These are phyloP conservation scores for Tricholomella constricta DNA, from an alignment of 768 basidiomycete genomes.

Conservation along the genomic window DNA sequence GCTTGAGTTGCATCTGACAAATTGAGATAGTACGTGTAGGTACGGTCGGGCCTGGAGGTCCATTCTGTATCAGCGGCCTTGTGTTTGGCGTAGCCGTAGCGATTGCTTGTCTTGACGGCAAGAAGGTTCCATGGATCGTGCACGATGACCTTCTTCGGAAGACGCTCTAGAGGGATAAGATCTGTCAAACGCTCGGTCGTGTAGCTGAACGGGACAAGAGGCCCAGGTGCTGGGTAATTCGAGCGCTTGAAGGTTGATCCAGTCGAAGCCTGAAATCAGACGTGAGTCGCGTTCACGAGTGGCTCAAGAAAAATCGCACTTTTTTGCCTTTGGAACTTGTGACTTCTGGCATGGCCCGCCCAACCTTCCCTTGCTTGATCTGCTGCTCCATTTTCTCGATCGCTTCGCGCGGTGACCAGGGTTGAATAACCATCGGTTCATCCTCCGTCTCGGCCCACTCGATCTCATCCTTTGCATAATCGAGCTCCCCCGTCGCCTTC, in stretches of 20 bases:
- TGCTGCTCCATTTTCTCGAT: constrained; percentile 8
- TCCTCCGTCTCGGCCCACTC: constrained; percentile 36
- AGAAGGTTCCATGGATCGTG: constrained; percentile 46
- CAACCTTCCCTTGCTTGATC: constrained; percentile 5
- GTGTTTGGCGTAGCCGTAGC: not conserved
- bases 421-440: constrained; percentile 31
- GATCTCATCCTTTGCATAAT: constrained; percentile 33
- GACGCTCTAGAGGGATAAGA: constrained; percentile 24
- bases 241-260: constrained; percentile 29
- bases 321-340: not conserved
- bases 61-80: constrained; percentile 19
- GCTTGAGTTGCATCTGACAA: constrained; percentile 6
- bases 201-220: constrained; percentile 38
- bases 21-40: constrained; percentile 32
- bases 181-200: constrained; percentile 22
- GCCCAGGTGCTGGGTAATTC: constrained; percentile 44
- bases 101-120: constrained; percentile 11
- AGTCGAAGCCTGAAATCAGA: constrained; percentile 14
- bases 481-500: constrained; percentile 34
- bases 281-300: not conserved
- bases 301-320: not conserved
- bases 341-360: not conserved
- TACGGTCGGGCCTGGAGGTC: constrained; percentile 30
- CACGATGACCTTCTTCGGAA: constrained; percentile 42
- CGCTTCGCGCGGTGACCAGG: constrained; percentile 15